Evolutionary conservation across 140 eudicot species (phyloP), one percentile per base, ranked within the genome.

Genomic region (Anethum foeniculum): DNA sequence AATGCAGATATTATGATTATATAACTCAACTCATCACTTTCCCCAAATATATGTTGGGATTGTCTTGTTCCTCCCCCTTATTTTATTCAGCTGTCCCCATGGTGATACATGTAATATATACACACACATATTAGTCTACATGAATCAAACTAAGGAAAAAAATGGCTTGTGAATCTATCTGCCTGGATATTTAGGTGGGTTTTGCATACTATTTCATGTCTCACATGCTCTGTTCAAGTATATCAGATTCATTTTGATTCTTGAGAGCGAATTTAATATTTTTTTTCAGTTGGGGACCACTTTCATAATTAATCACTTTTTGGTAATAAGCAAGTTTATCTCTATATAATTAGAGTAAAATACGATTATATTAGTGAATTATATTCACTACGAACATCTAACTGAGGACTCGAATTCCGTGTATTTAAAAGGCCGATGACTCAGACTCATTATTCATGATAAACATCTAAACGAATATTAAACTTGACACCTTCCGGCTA

Each of bases 1-100:
- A 52, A 56, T 34, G 69, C 52, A 34, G 72, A 75, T 75, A 75
- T 44, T 75, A 27, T 44, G 14, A 44, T 44, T 47, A 75, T 23
- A 68, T 5, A 4, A 34, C 74, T 68, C 43, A 30, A 12, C 18
- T 46, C 60, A 75, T 47, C 54, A 58, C 48, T 60, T n/a, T 52
- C 73, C 71, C 71, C 51, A 32, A 58, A 52, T 58, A 78, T 78
- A 39, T 56, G 71, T 48, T 71, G 30, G 27, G 77, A 43, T 43
- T 74, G 54, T 74, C 56, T 74, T 39, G 77, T 74, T 74, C 54
- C 67, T 7, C 46, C 67, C 44, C 46, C 21, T 16, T 68, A 68
- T 68, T 68, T 68, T 68, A 68, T 36, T 36, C 6, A n/a, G 2
- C 47, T 71, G 71, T 62, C 71, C 69, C 71, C 71, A 4, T 10